These are phyloP conservation scores for Penicillium paneum DNA, from an alignment of 2,329 filamentous ascomycete genomes.

Conservation along the genomic window DNA sequence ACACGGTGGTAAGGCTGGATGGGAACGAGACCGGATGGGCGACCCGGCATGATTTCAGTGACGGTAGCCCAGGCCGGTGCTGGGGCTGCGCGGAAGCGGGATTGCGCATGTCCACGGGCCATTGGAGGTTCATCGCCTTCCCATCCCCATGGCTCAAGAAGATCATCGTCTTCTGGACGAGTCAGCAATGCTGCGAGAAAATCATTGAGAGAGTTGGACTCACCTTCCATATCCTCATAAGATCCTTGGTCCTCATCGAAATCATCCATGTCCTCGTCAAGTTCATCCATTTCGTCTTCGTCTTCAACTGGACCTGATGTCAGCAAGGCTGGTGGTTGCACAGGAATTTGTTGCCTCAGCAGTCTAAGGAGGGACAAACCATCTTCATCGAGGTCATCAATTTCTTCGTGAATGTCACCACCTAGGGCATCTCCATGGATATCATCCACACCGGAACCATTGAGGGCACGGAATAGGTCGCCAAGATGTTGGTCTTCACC, in stretches of 20 bases:
- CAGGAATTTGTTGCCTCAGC: background rate
- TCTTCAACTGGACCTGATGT: conserved; percentile 57
- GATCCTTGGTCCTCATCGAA: conserved; percentile 46
- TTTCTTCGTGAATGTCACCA: conserved; percentile 47
- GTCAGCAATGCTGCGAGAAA: conserved; percentile 31
- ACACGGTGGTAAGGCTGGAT: conserved; percentile 44
- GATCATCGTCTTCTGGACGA: conserved; percentile 33
- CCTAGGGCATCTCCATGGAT: conserved; percentile 47
- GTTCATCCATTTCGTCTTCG: conserved; percentile 47
- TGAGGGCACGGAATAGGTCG: conserved; percentile 47
- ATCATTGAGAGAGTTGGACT: background rate
- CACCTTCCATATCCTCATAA: conserved; percentile 39
- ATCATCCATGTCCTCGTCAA: conserved; percentile 47
- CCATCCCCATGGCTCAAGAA: conserved; percentile 50
- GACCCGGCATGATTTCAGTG: conserved; percentile 55
- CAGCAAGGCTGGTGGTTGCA: conserved; percentile 11
- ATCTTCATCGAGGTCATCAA: conserved; percentile 58
- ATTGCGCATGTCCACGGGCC: conserved; percentile 45
- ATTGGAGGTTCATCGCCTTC: conserved; percentile 52
- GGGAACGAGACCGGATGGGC: conserved; percentile 38
- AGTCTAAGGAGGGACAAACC: conserved; percentile 38
- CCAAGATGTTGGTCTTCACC: conserved; percentile 44
- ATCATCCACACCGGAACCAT: conserved; percentile 42
- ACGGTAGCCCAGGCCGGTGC: conserved; percentile 62
- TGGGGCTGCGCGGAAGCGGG: conserved; percentile 57